Percentiles rank a stretch among this genome's conserved stretches.
Evolutionary conservation across 805 yeast genomes (phyloP).

Genomic region (Barnettozyma sucrosica): DNA sequence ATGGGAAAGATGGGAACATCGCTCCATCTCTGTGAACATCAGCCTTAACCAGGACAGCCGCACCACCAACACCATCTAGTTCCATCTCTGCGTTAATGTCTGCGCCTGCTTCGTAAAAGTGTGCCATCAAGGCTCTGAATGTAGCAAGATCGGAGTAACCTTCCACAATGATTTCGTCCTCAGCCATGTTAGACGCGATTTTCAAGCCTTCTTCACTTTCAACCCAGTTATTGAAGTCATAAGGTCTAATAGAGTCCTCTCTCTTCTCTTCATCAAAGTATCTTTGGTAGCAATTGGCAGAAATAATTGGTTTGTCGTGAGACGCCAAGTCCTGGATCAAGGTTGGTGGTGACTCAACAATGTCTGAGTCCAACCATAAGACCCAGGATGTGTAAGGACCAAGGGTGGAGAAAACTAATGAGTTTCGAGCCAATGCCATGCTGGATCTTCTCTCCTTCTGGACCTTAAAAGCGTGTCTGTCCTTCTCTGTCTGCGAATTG

Average conservation of each 20-base stretch:
- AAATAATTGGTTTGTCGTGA: constrained; percentile 81
- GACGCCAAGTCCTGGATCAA: constrained; percentile 81
- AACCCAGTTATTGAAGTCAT: constrained; percentile 95
- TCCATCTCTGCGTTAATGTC: constrained; percentile 64
- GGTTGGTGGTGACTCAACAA: constrained; percentile 79
- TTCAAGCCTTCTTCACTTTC: constrained; percentile 75
- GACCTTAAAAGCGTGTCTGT: constrained; percentile 78
- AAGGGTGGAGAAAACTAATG: constrained; percentile 79
- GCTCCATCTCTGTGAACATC: constrained; percentile 99
- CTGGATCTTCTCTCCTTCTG: constrained; percentile 85
- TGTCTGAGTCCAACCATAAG: constrained; percentile 93
- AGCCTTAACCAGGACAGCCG: constrained; percentile 91
- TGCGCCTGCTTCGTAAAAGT: constrained; percentile 64
- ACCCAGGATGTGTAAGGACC: constrained; percentile 93
- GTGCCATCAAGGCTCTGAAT: constrained; percentile 92
- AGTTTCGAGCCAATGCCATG: constrained; percentile 94
- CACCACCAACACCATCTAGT: constrained; percentile 97
- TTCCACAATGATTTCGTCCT: constrained; percentile 91
- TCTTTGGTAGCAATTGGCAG: constrained; percentile 92
- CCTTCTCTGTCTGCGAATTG: constrained; percentile 72
- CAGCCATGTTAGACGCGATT: constrained; percentile 65
- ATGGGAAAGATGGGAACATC: constrained; percentile 98
- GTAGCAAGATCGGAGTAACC: constrained; percentile 94
- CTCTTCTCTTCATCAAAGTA: constrained; percentile 56
- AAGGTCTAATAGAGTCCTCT: constrained; percentile 64